Base-by-base conservation (phyloP, 768 basidiomycete genomes). In the Serendipita sp. region DNA sequence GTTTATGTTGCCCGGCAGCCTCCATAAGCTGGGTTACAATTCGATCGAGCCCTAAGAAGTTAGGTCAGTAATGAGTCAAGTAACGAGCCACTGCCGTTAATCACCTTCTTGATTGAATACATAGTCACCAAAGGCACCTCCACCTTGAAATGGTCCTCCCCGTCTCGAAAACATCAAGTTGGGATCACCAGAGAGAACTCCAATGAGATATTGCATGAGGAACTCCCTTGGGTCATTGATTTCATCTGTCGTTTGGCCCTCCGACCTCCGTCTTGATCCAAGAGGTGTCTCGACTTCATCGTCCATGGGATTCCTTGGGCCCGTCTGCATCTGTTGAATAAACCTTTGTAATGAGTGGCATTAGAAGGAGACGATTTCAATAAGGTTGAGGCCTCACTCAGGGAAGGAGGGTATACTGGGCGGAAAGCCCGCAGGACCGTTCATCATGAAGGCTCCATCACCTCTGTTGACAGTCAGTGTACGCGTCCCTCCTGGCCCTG, bases 21-120 rank as follows among this genome's bases (percentile, higher is more conserved):
- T 93, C 92, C 83, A 94, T 91, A 37, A 95, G 75, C 67, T 90
- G 88, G 3, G 86, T 84, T 45, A 97, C 83, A 64, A 93, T 90
- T 73, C 91, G 81, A 71, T 90, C 88, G 67, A 91, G 72, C 8
- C 87, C 90, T 90, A 68, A 44, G 43, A 34, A 60, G 40, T 40
- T 40, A 40, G 23, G 23, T 23, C 23, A 29, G 23, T 67, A 44
- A 37, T 44, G 0, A 58, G 52, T 16, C 23, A 62, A 43, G 52
- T 62, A 16, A 44, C 48, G 23, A 66, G 40, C 63, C 36, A 64
- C 36, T 34, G 44, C 33, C 29, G 34, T 44, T 16, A 34, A 36
- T 10, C 43, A 85, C 92, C 88, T 80, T 91, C 88, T 74, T 95
- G 89, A 67, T 84, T 89, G 69, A 91, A 88, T 3, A 89, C 93